Percentiles rank a stretch among this genome's conserved stretches.
Evolutionary conservation across 768 basidiomycete species (phyloP).

Genomic region (Pulveroboletus frians): DNA sequence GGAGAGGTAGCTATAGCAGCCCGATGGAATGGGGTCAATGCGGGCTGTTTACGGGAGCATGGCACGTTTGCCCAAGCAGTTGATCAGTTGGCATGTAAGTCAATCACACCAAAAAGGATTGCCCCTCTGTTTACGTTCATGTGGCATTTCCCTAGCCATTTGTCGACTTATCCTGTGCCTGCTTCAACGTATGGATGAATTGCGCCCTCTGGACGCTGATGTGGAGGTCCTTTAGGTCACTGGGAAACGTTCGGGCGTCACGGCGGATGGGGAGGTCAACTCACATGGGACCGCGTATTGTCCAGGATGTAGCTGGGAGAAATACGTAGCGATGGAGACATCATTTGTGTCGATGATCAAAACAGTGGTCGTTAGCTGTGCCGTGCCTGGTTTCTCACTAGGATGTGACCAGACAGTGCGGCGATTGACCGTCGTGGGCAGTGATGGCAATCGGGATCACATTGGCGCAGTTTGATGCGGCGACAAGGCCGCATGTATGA

Average conservation of each 20-base stretch:
- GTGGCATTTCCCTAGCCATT: constrained; percentile 25
- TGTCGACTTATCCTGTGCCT: constrained; percentile 78
- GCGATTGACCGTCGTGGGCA: background rate
- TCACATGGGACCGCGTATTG: constrained; percentile 74
- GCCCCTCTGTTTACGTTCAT: no score
- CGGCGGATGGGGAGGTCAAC: constrained; percentile 27
- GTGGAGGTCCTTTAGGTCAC: constrained; percentile 96
- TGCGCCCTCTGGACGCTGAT: constrained; percentile 77
- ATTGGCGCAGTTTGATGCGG: background rate
- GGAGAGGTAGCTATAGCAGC: constrained; percentile 36
- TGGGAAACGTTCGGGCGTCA: constrained; percentile 81
- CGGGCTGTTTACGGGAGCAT: constrained; percentile 76
- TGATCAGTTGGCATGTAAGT: constrained; percentile 81
- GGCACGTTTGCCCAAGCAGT: constrained; percentile 88
- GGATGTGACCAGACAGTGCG: background rate
- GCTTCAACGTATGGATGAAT: constrained; percentile 84
- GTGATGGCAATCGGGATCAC: background rate
- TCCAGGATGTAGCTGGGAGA: constrained; percentile 94
- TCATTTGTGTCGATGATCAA: constrained; percentile 85
- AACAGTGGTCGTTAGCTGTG: constrained; percentile 34
- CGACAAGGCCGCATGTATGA: constrained; percentile 60
- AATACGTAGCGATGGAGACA: constrained; percentile 76
- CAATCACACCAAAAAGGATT: constrained; percentile 51
- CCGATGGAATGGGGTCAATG: constrained; percentile 92
- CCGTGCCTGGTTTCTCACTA: background rate